Evolutionary conservation across 2,329 filamentous ascomycete species (phyloP).

Genomic region (Trichoderma sp.): DNA sequence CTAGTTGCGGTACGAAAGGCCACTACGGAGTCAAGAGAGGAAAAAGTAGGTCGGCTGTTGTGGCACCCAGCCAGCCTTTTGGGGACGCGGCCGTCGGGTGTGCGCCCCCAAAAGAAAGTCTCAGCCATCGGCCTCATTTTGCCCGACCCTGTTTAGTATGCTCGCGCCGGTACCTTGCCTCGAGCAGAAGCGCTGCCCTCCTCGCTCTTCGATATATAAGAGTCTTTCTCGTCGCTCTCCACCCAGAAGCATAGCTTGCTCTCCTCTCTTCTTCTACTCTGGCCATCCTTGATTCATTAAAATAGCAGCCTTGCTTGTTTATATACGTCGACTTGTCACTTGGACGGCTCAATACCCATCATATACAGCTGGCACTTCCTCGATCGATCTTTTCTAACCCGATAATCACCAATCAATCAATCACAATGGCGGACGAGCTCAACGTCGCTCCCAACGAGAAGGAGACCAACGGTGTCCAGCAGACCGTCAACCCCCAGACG

Average conservation of each 20-base stretch:
- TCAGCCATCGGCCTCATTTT: slow-evolving; percentile 24
- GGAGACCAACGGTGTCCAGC: slow-evolving; percentile 20
- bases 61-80: slow-evolving; percentile 6
- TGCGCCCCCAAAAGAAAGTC: slow-evolving; percentile 6
- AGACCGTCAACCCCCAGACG: background rate
- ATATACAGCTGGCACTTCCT: background rate
- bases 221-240: slow-evolving; percentile 10
- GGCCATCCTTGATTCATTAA: slow-evolving; percentile 3
- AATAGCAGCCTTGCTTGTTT: slow-evolving; percentile 4
- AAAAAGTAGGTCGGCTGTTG: background rate
- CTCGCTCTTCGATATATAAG: slow-evolving; percentile 9
- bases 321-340: background rate
- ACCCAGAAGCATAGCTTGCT: background rate
- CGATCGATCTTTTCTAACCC: slow-evolving; percentile 17
- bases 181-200: background rate
- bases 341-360: background rate
- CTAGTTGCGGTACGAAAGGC: slow-evolving; percentile 14
- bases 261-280: slow-evolving; percentile 1
- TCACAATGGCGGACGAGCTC: slow-evolving; percentile 23
- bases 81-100: slow-evolving; percentile 3
- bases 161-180: background rate
- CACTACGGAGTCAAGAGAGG: background rate
- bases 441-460: slow-evolving; percentile 24
- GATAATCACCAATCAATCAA: slow-evolving; percentile 6
- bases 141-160: slow-evolving; percentile 9